Evolutionary conservation across 805 yeast genomes (phyloP).

Genomic region (Candida ponderosae): DNA sequence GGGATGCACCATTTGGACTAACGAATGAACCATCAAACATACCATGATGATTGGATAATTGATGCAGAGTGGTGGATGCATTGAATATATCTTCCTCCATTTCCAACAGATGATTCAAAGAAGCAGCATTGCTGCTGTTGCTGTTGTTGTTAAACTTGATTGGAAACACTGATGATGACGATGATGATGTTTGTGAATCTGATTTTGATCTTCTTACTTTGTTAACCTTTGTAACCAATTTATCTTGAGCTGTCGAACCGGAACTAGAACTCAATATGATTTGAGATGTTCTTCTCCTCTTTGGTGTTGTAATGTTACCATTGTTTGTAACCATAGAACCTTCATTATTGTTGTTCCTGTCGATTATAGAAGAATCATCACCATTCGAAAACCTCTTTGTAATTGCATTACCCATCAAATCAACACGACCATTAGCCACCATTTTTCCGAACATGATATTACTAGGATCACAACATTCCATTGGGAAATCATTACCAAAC

Average conservation of each 20-base stretch:
- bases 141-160: too few relatives aligned
- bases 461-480: constrained; percentile 20
- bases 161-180: too few relatives aligned
- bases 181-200: neutral
- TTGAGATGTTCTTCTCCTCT: neutral
- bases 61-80: neutral
- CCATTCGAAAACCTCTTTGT: constrained; percentile 14
- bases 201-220: neutral
- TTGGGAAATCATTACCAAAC: constrained; percentile 60
- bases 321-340: neutral
- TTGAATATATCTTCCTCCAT: neutral
- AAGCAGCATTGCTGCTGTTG: too few relatives aligned
- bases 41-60: too few relatives aligned
- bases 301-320: neutral
- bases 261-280: neutral
- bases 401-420: neutral
- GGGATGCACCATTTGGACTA: too few relatives aligned
- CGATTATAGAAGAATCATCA: constrained; percentile 12
- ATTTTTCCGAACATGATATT: constrained; percentile 16
- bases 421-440: neutral
- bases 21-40: too few relatives aligned
- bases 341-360: constrained; percentile 13
- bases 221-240: neutral
- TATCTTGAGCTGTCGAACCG: neutral
- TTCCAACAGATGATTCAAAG: neutral